Conservation (phyloP, 2,329 filamentous ascomycete species). For the Raffaelea deltoideospora region DNA sequence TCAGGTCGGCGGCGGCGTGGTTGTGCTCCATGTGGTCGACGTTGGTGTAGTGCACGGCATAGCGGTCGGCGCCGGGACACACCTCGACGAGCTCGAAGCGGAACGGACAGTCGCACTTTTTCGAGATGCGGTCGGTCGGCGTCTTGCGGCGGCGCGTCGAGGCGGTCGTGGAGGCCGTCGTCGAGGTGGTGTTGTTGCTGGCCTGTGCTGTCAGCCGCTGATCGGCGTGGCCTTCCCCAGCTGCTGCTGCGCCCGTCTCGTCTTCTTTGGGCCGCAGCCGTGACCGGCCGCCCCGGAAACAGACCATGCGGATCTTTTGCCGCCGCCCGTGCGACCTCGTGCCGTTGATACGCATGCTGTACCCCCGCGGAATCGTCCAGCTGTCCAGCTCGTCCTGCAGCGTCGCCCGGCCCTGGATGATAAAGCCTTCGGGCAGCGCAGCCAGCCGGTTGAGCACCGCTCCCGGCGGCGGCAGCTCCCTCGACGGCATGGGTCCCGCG, state of each 20-base stretch:
- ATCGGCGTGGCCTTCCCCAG: background rate
- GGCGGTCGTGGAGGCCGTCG: constrained; percentile 7
- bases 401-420: constrained; percentile 16
- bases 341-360: constrained; percentile 23
- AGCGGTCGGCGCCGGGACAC: constrained; percentile 18
- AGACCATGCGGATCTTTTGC: constrained; percentile 22
- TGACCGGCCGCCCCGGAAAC: constrained; percentile 21
- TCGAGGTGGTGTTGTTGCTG: constrained; percentile 9
- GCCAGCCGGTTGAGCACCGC: constrained; percentile 12
- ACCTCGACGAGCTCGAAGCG: constrained; percentile 22
- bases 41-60: constrained; percentile 22
- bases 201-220: constrained; percentile 11
- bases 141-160: constrained; percentile 15
- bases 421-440: constrained; percentile 19
- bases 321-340: constrained; percentile 19
- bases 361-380: constrained; percentile 20
- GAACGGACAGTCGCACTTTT: constrained; percentile 22
- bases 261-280: constrained; percentile 13
- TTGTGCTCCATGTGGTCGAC: constrained; percentile 19
- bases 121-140: constrained; percentile 19
- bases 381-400: constrained; percentile 21
- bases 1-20: constrained; percentile 19
- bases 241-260: background rate
- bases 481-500: background rate
- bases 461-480: constrained; percentile 1